phyloP scores from a whole-genome alignment of 345 rosid genomes.

The Citrus australasica region DNA sequence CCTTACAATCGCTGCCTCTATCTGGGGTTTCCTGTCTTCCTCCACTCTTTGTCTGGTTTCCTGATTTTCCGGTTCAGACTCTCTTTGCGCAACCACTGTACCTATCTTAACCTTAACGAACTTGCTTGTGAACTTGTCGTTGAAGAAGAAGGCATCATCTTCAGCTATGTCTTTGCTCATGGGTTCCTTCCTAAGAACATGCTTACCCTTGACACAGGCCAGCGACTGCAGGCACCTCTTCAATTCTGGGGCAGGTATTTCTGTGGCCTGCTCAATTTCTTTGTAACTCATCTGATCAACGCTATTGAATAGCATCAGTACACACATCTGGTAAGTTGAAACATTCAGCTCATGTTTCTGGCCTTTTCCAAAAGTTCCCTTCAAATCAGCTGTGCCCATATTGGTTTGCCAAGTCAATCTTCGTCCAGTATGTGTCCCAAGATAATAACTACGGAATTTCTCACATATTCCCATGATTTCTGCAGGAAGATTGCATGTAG shows the following conservation, averaged over 20 bases:
- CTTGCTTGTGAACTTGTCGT: constrained; percentile 66
- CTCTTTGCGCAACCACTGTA: constrained; percentile 70
- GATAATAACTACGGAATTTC: constrained; percentile 61
- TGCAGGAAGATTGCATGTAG: constrained; percentile 57
- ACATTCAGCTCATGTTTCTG: constrained; percentile 77
- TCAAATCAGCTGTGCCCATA: constrained; percentile 76
- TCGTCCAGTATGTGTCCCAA: constrained; percentile 68
- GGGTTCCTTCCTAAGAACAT: constrained; percentile 68
- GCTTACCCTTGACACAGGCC: constrained; percentile 68
- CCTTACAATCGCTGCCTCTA: constrained; percentile 73
- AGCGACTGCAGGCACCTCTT: constrained; percentile 74
- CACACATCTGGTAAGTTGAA: constrained; percentile 77
- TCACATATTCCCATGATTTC: constrained; percentile 59
- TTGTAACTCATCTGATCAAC: constrained; percentile 55
- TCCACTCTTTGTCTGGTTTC: constrained; percentile 78
- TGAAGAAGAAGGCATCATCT: constrained; percentile 54
- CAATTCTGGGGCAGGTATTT: constrained; percentile 59
- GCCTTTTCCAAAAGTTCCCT: constrained; percentile 63
- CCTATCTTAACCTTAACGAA: constrained; percentile 73
- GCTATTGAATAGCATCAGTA: constrained; percentile 59
- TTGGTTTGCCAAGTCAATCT: constrained; percentile 76
- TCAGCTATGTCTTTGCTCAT: constrained; percentile 72
- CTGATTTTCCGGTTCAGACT: constrained; percentile 69
- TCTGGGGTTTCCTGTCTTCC: constrained; percentile 76
- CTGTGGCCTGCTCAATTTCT: constrained; percentile 72